These are phyloP conservation scores for Pseudophaeomoniella oleicola DNA, from an alignment of 2,329 filamentous ascomycete genomes.

Conservation along the genomic window DNA sequence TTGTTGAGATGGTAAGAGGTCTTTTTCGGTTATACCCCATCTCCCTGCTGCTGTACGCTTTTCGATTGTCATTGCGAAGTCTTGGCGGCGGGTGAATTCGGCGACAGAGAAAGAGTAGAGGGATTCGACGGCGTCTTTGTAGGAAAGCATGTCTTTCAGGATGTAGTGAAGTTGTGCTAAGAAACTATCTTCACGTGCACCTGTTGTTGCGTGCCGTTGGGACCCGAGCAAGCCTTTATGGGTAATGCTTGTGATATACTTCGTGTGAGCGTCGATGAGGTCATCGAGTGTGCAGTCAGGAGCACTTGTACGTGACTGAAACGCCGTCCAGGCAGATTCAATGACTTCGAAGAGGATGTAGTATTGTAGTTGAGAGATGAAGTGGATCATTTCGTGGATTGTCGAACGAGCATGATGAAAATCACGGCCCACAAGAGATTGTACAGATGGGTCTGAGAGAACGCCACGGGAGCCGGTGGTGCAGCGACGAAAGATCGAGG, in stretches of 20 bases:
- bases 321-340: constrained; percentile 83
- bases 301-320: constrained; percentile 68
- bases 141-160: constrained; percentile 82
- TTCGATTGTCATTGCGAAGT: constrained; percentile 60
- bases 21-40: constrained; percentile 48
- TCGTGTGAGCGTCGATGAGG: constrained; percentile 78
- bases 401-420: constrained; percentile 86
- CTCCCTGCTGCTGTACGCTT: constrained; percentile 48
- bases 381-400: constrained; percentile 96
- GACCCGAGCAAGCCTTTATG: constrained; percentile 87
- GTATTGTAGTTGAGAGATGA: constrained; percentile 91
- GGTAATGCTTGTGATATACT: constrained; percentile 85
- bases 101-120: constrained; percentile 91
- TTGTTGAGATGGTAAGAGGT: constrained; percentile 19
- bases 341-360: constrained; percentile 99
- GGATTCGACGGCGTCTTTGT: constrained; percentile 84
- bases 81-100: constrained; percentile 85
- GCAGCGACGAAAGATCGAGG: constrained; percentile 82
- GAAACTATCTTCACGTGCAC: constrained; percentile 59
- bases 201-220: constrained; percentile 27
- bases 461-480: constrained; percentile 94
- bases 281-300: constrained; percentile 89
- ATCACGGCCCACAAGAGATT: constrained; percentile 57
- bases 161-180: constrained; percentile 85
- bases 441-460: constrained; percentile 51